phyloP scores from a whole-genome alignment of 345 rosid genomes.

The Salix exigua region DNA sequence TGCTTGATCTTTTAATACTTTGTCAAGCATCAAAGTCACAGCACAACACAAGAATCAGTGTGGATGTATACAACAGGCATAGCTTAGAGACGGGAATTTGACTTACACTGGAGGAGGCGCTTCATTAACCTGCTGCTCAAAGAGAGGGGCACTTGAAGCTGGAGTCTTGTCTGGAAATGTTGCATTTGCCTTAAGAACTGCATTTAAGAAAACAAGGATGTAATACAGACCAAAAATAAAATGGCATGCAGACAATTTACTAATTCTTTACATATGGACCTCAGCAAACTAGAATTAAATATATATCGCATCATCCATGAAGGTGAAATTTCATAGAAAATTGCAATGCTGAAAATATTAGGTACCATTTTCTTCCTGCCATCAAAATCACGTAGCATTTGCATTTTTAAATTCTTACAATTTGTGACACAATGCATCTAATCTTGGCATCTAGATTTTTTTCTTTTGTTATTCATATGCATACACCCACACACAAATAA shows the following conservation, averaged over 20 bases:
- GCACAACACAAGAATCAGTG: neutral
- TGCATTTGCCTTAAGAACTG: slow-evolving; percentile 83
- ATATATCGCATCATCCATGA: neutral
- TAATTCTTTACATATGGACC: neutral
- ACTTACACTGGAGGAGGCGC: slow-evolving; percentile 63
- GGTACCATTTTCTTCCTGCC: neutral
- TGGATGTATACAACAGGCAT: neutral
- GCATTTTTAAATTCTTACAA: neutral
- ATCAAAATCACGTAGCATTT: neutral
- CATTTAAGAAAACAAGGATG: slow-evolving; percentile 12
- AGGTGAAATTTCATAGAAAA: neutral
- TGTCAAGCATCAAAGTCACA: neutral
- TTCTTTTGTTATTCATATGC: neutral
- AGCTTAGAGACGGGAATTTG: neutral
- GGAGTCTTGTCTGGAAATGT: slow-evolving; percentile 68
- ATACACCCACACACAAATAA: neutral
- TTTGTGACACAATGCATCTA: neutral
- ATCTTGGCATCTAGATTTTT: neutral
- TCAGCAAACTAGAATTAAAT: neutral
- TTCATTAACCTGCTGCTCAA: slow-evolving; percentile 70
- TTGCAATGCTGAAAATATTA: neutral
- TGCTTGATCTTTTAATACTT: neutral
- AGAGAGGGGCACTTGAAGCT: slow-evolving; percentile 52
- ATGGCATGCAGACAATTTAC: neutral
- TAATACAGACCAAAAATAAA: neutral